phyloP scores from a whole-genome alignment of 2,329 filamentous ascomycete genomes.

The Fusarium concolor region DNA sequence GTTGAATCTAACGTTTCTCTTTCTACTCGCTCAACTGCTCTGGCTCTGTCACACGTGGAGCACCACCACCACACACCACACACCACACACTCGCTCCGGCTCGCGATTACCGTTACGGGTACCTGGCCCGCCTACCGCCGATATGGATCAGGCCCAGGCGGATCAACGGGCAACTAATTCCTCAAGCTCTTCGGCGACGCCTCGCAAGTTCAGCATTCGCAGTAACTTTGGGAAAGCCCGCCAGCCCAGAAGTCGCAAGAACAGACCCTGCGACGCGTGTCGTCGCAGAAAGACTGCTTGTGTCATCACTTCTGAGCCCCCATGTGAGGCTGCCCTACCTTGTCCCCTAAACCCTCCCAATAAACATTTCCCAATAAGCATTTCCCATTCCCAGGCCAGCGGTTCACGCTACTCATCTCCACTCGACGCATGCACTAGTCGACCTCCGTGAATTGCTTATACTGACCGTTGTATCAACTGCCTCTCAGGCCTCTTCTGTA shows the following conservation, averaged over 20 bases:
- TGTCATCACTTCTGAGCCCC: constrained; percentile 57
- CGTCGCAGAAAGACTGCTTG: constrained; percentile 60
- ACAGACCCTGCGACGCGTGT: constrained; percentile 60
- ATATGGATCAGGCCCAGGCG: constrained; percentile 13
- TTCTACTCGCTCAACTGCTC: neutral
- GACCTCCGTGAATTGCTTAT: constrained; percentile 1
- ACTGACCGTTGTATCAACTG: constrained; percentile 17
- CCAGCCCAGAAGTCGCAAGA: constrained; percentile 58
- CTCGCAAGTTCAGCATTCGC: constrained; percentile 56
- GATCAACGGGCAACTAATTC: constrained; percentile 19
- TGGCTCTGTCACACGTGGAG: neutral
- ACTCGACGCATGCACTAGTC: constrained; percentile 15
- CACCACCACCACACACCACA: neutral
- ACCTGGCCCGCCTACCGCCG: constrained; percentile 1
- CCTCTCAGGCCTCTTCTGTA: constrained; percentile 50
- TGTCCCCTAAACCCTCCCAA: no score
- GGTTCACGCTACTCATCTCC: neutral
- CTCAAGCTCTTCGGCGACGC: constrained; percentile 16
- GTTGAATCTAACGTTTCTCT: neutral
- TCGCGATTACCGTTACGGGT: constrained; percentile 4
- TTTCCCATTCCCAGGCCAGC: neutral
- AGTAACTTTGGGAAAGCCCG: constrained; percentile 56
- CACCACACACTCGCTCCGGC: neutral
- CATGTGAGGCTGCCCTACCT: constrained; percentile 52
- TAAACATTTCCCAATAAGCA: neutral